Evolutionary conservation across 2,329 filamentous ascomycete genomes (phyloP).

Genomic region (Fusarium longipes): DNA sequence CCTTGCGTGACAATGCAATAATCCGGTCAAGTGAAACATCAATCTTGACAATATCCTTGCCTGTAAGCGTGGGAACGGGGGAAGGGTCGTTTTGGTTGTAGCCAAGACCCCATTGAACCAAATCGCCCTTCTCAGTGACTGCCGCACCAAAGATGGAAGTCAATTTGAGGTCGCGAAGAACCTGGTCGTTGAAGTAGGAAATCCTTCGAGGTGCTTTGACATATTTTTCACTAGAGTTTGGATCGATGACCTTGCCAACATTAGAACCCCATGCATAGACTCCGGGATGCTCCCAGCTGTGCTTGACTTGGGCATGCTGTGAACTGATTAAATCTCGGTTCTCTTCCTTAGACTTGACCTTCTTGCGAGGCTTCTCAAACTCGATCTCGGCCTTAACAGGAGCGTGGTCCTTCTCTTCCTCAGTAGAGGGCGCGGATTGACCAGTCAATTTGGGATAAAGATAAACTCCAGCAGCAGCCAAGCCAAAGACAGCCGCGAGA

Average conservation of each 20-base stretch:
- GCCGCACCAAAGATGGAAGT: slow-evolving; percentile 86
- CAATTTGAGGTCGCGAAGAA: slow-evolving; percentile 88
- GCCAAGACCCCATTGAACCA: slow-evolving; percentile 90
- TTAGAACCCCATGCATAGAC: slow-evolving; percentile 97
- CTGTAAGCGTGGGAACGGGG: slow-evolving; percentile 78
- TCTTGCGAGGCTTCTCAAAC: slow-evolving; percentile 74
- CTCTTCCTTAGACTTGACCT: slow-evolving; percentile 73
- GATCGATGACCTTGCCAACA: slow-evolving; percentile 83
- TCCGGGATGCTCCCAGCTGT: slow-evolving; percentile 83
- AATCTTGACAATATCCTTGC: slow-evolving; percentile 82
- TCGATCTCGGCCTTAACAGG: slow-evolving; percentile 64
- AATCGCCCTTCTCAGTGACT: slow-evolving; percentile 85
- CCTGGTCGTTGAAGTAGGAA: slow-evolving; percentile 82
- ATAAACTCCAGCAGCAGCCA: slow-evolving; percentile 54
- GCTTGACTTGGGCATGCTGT: slow-evolving; percentile 88
- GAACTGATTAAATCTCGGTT: slow-evolving; percentile 81
- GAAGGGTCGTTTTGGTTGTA: slow-evolving; percentile 73
- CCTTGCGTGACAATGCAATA: slow-evolving; percentile 78
- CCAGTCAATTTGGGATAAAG: slow-evolving; percentile 53
- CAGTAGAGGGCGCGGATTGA: slow-evolving; percentile 35
- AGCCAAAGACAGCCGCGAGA: slow-evolving; percentile 52
- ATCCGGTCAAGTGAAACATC: slow-evolving; percentile 85
- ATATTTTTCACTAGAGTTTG: slow-evolving; percentile 78
- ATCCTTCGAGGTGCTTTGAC: slow-evolving; percentile 86
- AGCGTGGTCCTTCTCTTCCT: slow-evolving; percentile 29